These are phyloP conservation scores for Ensete ventricosum DNA, from an alignment of 176 grass and related monocot genomes.

Conservation along the genomic window DNA sequence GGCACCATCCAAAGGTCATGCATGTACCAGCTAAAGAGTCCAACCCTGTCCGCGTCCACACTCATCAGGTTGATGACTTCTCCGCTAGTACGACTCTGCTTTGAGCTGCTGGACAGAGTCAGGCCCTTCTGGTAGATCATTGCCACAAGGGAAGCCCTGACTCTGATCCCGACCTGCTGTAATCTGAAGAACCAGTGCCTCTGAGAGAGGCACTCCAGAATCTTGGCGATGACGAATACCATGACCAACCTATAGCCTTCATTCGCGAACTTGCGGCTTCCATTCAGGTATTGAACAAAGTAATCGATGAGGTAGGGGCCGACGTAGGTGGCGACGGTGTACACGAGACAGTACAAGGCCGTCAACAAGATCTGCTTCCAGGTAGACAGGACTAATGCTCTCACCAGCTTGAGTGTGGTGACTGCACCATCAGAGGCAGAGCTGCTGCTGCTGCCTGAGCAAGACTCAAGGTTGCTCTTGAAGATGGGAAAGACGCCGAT, in stretches of 20 bases:
- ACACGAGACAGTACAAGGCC: conserved; percentile 49
- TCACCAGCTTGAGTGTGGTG: conserved; percentile 56
- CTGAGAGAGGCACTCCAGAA: conserved; percentile 51
- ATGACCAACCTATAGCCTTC: conserved; percentile 48
- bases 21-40: conserved; percentile 53
- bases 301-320: conserved; percentile 76
- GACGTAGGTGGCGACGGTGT: conserved; percentile 58
- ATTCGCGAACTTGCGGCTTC: conserved; percentile 29
- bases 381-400: conserved; percentile 48
- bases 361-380: conserved; percentile 51
- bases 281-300: conserved; percentile 84
- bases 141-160: conserved; percentile 38
- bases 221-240: conserved; percentile 53
- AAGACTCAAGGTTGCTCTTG: conserved; percentile 41
- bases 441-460: not conserved
- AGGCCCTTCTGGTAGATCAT: conserved; percentile 73
- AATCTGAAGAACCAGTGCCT: conserved; percentile 53
- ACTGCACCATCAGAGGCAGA: conserved; percentile 17
- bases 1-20: conserved; percentile 69
- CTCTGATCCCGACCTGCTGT: conserved; percentile 41
- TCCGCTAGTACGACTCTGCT: conserved; percentile 55
- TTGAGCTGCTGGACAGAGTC: conserved; percentile 47
- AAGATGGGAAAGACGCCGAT: conserved; percentile 41
- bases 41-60: conserved; percentile 48
- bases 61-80: conserved; percentile 74